Evolutionary conservation across 495 filamentous ascomycete genomes (phyloP).

Genomic region (Penicillium lagena): DNA sequence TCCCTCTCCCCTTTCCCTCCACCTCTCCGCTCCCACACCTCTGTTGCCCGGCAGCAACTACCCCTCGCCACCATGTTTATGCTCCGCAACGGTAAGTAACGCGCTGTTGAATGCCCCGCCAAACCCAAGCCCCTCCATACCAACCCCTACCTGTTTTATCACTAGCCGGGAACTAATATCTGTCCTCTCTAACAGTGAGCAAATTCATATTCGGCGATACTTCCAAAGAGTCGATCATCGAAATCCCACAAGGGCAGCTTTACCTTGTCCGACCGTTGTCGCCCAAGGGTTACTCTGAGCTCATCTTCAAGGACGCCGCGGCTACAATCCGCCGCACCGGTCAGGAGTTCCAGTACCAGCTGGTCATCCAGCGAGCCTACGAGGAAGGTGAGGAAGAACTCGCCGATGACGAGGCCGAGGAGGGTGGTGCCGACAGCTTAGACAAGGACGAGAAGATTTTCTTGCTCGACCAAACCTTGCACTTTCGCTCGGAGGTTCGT

Average conservation of each 20-base stretch:
- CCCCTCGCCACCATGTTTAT: constrained; percentile 58
- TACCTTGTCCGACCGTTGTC: constrained; percentile 94
- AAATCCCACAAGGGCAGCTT: constrained; percentile 90
- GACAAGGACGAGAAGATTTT: constrained; percentile 98
- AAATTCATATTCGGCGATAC: constrained; percentile 90
- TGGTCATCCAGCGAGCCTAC: constrained; percentile 91
- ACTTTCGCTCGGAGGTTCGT: constrained; percentile 77
- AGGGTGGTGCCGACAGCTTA: constrained; percentile 57
- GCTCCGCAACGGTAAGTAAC: constrained; percentile 57
- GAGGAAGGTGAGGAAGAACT: constrained; percentile 95
- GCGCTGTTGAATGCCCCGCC: constrained; percentile 20
- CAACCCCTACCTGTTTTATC: constrained; percentile 3
- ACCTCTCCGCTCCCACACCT: not conserved
- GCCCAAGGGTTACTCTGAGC: constrained; percentile 93
- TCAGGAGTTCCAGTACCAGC: constrained; percentile 93
- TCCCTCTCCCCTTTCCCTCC: constrained; percentile 1
- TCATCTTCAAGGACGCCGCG: constrained; percentile 96
- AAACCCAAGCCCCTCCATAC: constrained; percentile 32
- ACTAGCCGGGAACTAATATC: constrained; percentile 13
- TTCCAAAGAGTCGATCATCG: constrained; percentile 89
- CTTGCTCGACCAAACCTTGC: constrained; percentile 82
- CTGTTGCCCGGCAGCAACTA: constrained; percentile 21
- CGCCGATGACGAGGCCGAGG: constrained; percentile 77
- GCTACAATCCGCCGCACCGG: constrained; percentile 87
- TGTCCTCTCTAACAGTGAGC: constrained; percentile 51